Percentiles rank a stretch among this genome's conserved stretches.
phyloP scores from a whole-genome alignment of 2,329 filamentous ascomycete genomes.

The Alternaria metachromatica region DNA sequence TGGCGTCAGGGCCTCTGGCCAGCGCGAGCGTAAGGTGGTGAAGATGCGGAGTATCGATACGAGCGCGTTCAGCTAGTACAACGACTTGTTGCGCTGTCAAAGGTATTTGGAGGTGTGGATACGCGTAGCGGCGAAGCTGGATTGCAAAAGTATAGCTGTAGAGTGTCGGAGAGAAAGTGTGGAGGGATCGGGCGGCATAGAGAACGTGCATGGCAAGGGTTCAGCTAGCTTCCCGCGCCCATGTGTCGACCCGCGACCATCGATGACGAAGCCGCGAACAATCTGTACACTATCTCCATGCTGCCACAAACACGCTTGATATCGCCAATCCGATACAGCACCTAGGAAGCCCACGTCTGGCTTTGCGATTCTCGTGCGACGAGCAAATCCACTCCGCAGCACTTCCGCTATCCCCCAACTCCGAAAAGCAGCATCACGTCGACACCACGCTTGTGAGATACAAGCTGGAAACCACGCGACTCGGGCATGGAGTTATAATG shows the following conservation, averaged over 20 bases:
- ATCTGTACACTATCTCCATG: constrained; percentile 1
- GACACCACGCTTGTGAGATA: neutral
- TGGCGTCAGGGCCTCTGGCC: constrained; percentile 31
- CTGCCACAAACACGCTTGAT: constrained; percentile 1
- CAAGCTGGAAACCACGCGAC: constrained; percentile 12
- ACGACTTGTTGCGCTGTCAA: neutral
- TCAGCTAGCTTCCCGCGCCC: constrained; percentile 4
- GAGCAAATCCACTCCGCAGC: constrained; percentile 8
- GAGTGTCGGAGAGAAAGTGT: neutral
- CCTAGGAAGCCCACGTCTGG: neutral
- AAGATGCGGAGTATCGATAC: neutral
- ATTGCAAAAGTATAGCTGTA: neutral
- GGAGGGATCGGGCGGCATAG: neutral
- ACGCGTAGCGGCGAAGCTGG: constrained; percentile 3
- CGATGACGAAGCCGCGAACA: constrained; percentile 11
- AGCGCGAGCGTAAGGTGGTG: constrained; percentile 24
- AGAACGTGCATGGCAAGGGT: constrained; percentile 5
- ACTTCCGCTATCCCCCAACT: constrained; percentile 7
- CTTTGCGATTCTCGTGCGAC: constrained; percentile 3
- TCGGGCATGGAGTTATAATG: constrained; percentile 60
- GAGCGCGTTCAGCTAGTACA: neutral
- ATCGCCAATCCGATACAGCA: neutral
- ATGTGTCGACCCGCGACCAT: constrained; percentile 1
- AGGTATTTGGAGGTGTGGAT: neutral
- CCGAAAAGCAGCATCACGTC: neutral